Conservation (phyloP, 345 rosid species). For the Citrus unshiu region DNA sequence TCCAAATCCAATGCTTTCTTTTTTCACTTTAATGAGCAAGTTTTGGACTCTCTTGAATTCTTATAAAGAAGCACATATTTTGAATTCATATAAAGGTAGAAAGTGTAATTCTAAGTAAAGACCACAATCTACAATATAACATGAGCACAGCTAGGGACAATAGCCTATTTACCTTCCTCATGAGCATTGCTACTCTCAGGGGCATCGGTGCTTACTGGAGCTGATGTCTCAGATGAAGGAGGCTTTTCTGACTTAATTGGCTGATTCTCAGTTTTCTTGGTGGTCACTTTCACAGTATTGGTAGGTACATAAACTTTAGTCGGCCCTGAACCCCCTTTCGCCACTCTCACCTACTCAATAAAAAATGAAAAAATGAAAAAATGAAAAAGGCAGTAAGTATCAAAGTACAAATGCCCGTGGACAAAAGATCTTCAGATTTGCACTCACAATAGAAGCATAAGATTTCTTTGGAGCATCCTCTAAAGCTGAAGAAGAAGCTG, state of each 20-base stretch:
- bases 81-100: background rate
- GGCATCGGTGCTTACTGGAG: constrained; percentile 21
- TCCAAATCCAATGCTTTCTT: background rate
- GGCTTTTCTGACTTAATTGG: constrained; percentile 23
- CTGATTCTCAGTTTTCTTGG: constrained; percentile 29
- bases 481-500: constrained; percentile 32
- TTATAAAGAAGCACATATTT: background rate
- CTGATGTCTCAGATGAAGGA: constrained; percentile 31
- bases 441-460: constrained; percentile 81
- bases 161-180: constrained; percentile 47
- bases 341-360: constrained; percentile 49
- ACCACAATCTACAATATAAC: background rate
- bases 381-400: background rate
- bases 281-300: constrained; percentile 28
- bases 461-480: constrained; percentile 72
- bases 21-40: background rate
- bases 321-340: constrained; percentile 40
- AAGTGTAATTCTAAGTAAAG: background rate
- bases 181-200: constrained; percentile 43
- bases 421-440: background rate
- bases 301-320: constrained; percentile 43
- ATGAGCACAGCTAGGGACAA: background rate
- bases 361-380: background rate
- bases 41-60: background rate
- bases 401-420: background rate